Conservation (phyloP, 1,284 basidiomycete genomes). For the Meripilus lineatus region DNA sequence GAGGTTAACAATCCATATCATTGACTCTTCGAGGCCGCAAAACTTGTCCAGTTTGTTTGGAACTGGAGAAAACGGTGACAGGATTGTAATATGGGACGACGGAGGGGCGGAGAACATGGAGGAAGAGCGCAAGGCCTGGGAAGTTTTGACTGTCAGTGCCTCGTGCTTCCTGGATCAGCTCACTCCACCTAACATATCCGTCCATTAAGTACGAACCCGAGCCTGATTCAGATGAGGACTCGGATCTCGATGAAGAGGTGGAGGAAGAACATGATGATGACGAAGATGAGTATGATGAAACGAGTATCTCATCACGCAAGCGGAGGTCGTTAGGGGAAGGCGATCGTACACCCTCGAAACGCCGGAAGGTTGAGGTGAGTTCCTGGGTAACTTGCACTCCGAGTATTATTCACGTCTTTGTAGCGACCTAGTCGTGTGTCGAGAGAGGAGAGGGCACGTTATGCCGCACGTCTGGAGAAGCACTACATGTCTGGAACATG, state of each 20-base stretch:
- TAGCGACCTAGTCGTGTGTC: constrained; percentile 46
- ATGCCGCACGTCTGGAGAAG: constrained; percentile 64
- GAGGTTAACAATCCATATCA: constrained; percentile 77
- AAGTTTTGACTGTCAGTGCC: constrained; percentile 66
- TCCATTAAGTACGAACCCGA: constrained; percentile 62
- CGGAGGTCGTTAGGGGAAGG: constrained; percentile 45
- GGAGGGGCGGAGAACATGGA: constrained; percentile 65
- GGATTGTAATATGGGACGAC: constrained; percentile 88
- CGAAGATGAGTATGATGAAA: constrained; percentile 38
- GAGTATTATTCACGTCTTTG: background rate
- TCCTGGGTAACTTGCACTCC: constrained; percentile 3
- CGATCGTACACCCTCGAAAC: constrained; percentile 41
- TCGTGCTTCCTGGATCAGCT: background rate
- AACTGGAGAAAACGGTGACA: constrained; percentile 60
- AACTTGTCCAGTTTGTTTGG: constrained; percentile 89
- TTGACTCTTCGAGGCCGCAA: constrained; percentile 91
- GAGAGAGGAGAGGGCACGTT: constrained; percentile 61
- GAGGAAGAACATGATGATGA: constrained; percentile 44
- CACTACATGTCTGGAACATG: constrained; percentile 87
- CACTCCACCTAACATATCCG: too few species aligned
- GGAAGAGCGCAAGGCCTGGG: constrained; percentile 71
- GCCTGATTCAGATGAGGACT: constrained; percentile 63
- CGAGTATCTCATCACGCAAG: constrained; percentile 45
- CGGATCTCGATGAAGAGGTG: constrained; percentile 40
- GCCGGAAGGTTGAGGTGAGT: constrained; percentile 45